Percentiles rank a stretch among this genome's conserved stretches.
These are phyloP conservation scores for Collybia sp. DNA, from an alignment of 768 basidiomycete species.

Conservation along the genomic window DNA sequence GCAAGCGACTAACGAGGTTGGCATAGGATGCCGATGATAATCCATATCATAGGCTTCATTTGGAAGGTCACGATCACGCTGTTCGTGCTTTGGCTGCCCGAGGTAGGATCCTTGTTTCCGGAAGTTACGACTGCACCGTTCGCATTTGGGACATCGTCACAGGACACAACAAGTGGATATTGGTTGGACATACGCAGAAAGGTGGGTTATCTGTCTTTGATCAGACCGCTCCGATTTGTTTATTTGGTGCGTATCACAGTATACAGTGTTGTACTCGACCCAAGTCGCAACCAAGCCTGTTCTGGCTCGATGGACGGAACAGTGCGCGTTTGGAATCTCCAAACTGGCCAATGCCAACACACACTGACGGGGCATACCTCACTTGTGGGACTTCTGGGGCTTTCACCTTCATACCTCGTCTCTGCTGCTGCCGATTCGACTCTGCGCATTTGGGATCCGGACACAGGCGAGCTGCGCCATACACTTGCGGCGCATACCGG, in stretches of 20 bases:
- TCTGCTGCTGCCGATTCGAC: conserved; percentile 97
- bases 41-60: conserved; percentile 82
- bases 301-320: conserved; percentile 99
- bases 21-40: conserved; percentile 64
- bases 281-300: conserved; percentile 81
- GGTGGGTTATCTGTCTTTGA: conserved; percentile 39
- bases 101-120: conserved; percentile 87
- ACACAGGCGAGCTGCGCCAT: conserved; percentile 73
- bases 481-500: conserved; percentile 89
- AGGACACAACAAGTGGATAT: conserved; percentile 73
- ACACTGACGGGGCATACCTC: conserved; percentile 89
- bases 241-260: conserved; percentile 41
- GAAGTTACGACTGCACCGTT: conserved; percentile 93
- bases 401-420: conserved; percentile 87
- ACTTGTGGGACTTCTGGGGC: conserved; percentile 87
- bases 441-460: conserved; percentile 91
- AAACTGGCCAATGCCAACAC: conserved; percentile 74
- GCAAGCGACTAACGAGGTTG: conserved; percentile 28
- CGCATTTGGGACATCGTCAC: conserved; percentile 93
- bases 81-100: conserved; percentile 90
- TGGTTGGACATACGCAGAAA: conserved; percentile 90
- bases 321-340: conserved; percentile 91
- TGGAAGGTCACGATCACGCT: conserved; percentile 89
- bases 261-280: conserved; percentile 92
- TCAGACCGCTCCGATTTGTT: not conserved